Conservation (phyloP, 1,284 basidiomycete species). For the Veloboletus limbatus region DNA sequence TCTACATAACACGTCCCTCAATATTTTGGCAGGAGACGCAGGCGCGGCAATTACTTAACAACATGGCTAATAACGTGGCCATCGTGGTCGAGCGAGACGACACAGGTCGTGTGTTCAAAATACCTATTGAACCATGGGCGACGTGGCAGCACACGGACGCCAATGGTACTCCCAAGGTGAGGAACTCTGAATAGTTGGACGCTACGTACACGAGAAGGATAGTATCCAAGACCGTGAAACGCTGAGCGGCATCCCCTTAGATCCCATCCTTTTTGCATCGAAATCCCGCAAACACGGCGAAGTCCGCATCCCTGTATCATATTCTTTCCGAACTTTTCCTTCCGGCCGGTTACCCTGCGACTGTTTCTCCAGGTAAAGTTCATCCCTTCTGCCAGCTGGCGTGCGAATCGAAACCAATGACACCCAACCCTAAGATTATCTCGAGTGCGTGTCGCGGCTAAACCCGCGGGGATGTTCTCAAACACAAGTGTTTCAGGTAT, state of each 20-base stretch:
- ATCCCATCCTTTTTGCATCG: background rate
- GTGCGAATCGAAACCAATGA: background rate
- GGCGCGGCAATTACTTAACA: too few species aligned
- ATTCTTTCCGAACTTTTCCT: conserved; percentile 52
- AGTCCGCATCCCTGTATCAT: conserved; percentile 16
- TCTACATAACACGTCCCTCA: too few species aligned
- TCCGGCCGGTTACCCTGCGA: conserved; percentile 57
- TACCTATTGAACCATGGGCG: conserved; percentile 15
- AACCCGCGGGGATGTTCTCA: conserved; percentile 6
- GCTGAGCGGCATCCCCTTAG: conserved; percentile 12
- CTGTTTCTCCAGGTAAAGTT: conserved; percentile 57
- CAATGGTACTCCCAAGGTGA: conserved; percentile 14
- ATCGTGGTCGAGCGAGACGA: conserved; percentile 24
- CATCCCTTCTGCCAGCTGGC: background rate
- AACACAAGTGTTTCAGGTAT: conserved; percentile 37
- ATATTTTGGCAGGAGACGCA: too few species aligned
- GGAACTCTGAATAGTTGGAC: conserved; percentile 1
- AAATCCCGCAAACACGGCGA: background rate
- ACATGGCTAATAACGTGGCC: background rate
- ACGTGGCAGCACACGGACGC: background rate
- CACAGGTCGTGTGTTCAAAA: conserved; percentile 21
- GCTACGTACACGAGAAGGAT: conserved; percentile 5
- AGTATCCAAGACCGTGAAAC: background rate
- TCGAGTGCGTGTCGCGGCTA: conserved; percentile 22
- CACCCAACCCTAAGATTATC: conserved; percentile 31